Percentiles rank a stretch among this genome's conserved stretches.
These are phyloP conservation scores for Tetracentron sinense DNA, from an alignment of 164 flowering plant genomes.

Conservation along the genomic window DNA sequence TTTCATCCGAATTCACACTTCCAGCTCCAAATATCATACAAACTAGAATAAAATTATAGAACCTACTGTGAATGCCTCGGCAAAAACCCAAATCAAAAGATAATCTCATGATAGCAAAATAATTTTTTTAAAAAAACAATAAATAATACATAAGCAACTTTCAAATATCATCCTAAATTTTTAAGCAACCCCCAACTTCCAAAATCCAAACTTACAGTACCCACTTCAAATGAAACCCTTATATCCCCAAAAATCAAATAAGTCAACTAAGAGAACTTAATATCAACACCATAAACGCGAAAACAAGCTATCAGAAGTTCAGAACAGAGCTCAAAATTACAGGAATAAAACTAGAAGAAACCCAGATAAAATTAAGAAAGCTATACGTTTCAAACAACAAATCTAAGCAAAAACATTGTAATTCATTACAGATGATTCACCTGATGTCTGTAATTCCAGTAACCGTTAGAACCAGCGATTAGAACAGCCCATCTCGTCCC, in stretches of 20 bases:
- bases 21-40: no score
- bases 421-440: conserved; percentile 21
- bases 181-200: background rate
- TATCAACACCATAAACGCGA: background rate
- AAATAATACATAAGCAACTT: background rate
- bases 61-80: no score
- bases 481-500: conserved; percentile 81
- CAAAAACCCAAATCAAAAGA: no score
- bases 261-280: background rate
- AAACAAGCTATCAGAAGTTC: background rate
- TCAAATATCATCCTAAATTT: background rate
- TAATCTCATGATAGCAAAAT: no score
- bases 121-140: no score
- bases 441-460: conserved; percentile 80
- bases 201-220: background rate
- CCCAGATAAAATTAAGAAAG: background rate
- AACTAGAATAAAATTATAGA: no score
- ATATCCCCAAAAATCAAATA: background rate
- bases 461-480: conserved; percentile 72
- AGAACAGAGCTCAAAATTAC: background rate
- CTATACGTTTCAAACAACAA: background rate
- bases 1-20: no score
- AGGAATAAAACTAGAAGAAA: background rate
- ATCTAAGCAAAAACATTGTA: background rate
- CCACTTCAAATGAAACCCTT: background rate